phyloP scores from a whole-genome alignment of 768 basidiomycete species.

The Suillus ampliporus region DNA sequence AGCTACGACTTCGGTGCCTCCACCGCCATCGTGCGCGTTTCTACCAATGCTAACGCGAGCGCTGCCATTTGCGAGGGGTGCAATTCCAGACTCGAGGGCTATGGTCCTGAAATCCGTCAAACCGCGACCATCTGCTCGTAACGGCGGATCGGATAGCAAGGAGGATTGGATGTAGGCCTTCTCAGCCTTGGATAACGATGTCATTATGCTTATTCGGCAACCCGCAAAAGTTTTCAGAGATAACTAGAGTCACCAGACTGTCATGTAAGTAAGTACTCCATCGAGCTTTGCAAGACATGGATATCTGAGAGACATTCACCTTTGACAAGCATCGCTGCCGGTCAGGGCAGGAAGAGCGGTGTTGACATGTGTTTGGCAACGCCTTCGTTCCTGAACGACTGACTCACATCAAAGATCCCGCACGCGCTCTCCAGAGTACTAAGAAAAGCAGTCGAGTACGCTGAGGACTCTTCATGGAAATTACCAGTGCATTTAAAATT shows the following conservation, averaged over 20 bases:
- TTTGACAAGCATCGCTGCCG: background rate
- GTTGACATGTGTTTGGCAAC: too few relatives aligned
- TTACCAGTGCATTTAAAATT: too few relatives aligned
- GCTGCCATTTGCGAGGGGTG: constrained; percentile 85
- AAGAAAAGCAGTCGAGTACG: too few relatives aligned
- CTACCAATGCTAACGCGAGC: constrained; percentile 76
- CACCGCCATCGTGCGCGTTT: constrained; percentile 59
- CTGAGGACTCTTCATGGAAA: too few relatives aligned
- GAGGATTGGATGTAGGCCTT: constrained; percentile 76
- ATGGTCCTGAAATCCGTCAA: constrained; percentile 71
- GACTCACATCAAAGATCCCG: too few relatives aligned
- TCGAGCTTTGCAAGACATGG: background rate
- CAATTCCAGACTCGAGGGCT: constrained; percentile 76
- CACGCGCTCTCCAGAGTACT: too few relatives aligned
- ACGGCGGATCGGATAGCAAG: constrained; percentile 59
- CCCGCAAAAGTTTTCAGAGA: too few relatives aligned
- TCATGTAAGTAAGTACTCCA: background rate
- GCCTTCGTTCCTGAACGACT: too few relatives aligned
- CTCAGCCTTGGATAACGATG: constrained; percentile 74
- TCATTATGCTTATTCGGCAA: constrained; percentile 18
- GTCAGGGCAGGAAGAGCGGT: background rate
- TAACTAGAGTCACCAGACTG: constrained; percentile 1
- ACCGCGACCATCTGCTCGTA: constrained; percentile 79
- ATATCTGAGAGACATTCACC: background rate
- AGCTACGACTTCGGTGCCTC: constrained; percentile 81